Percentiles rank a stretch among this genome's conserved stretches.
These are phyloP conservation scores for Plasmodium falciparum DNA, from an alignment of 169 alveolate species.

Conservation along the genomic window DNA sequence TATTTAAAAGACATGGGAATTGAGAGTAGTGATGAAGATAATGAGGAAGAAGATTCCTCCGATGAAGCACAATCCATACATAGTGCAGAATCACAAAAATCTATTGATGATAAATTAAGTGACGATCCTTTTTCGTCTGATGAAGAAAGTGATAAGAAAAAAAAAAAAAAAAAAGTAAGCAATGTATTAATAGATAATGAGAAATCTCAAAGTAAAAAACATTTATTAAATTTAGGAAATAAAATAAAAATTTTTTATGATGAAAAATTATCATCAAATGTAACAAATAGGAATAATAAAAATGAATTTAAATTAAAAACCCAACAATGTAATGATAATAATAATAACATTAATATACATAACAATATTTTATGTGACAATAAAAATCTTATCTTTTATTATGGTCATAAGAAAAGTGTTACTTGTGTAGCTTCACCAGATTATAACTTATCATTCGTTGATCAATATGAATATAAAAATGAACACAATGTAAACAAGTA, in stretches of 20 bases:
- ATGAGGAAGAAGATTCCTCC: constrained; percentile 6
- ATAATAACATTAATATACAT: too few relatives aligned
- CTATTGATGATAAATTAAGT: not conserved
- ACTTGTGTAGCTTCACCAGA: constrained; percentile 72
- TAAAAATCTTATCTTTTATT: constrained; percentile 36
- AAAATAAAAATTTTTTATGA: constrained; percentile 47
- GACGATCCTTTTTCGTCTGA: constrained; percentile 18
- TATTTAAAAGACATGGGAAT: constrained; percentile 64
- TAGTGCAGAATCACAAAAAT: constrained; percentile 22
- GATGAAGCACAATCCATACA: not conserved
- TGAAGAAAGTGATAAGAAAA: constrained; percentile 33
- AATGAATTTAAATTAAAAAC: not conserved
- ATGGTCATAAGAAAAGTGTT: constrained; percentile 72
- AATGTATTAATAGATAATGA: constrained; percentile 54
- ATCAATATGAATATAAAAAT: constrained; percentile 37
- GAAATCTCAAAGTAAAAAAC: constrained; percentile 13
- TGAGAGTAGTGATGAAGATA: constrained; percentile 36
- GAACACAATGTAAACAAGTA: not conserved
- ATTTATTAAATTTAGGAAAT: constrained; percentile 56
- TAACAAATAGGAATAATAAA: constrained; percentile 12
- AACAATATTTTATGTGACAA: too few relatives aligned
- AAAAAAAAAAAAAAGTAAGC: constrained; percentile 45
- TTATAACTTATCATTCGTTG: constrained; percentile 51
- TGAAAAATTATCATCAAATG: constrained; percentile 35
- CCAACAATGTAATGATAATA: not conserved